Percentiles rank a stretch among this genome's conserved stretches.
These are phyloP conservation scores for Penicillium angulare DNA, from an alignment of 495 filamentous ascomycete genomes.

Conservation along the genomic window DNA sequence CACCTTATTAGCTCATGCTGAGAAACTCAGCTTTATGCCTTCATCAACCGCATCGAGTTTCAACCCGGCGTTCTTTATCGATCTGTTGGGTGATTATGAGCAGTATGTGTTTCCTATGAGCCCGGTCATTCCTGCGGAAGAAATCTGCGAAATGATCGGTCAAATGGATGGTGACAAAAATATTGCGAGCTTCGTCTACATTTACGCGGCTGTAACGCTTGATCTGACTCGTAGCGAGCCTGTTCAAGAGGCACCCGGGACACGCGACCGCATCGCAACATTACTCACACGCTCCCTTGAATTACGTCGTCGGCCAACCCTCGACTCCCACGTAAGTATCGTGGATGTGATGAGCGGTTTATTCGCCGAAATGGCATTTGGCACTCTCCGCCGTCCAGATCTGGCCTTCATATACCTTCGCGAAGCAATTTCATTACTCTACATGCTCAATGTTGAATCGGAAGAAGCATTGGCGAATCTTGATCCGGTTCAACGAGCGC, in stretches of 20 bases:
- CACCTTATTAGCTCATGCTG: background rate
- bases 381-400: conserved; percentile 24
- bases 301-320: conserved; percentile 15
- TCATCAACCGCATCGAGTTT: conserved; percentile 2
- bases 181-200: conserved; percentile 24
- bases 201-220: conserved; percentile 28
- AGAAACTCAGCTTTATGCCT: background rate
- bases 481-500: conserved; percentile 17
- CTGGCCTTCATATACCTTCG: conserved; percentile 32
- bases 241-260: conserved; percentile 6
- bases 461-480: conserved; percentile 14
- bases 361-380: conserved; percentile 28
- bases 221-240: conserved; percentile 19
- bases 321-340: conserved; percentile 19
- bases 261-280: conserved; percentile 9
- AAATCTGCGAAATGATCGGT: conserved; percentile 19
- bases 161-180: conserved; percentile 20
- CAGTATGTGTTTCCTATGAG: conserved; percentile 30
- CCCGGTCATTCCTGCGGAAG: conserved; percentile 22
- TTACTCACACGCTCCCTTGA: conserved; percentile 26
- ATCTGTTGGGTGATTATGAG: conserved; percentile 20
- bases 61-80: conserved; percentile 16
- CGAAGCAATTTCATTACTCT: conserved; percentile 28
- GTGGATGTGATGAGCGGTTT: conserved; percentile 17
- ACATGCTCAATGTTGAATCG: conserved; percentile 23